Percentiles rank a stretch among this genome's conserved stretches.
These are phyloP conservation scores for Fusarium sambucinum DNA, from an alignment of 2,329 filamentous ascomycete genomes.

Conservation along the genomic window DNA sequence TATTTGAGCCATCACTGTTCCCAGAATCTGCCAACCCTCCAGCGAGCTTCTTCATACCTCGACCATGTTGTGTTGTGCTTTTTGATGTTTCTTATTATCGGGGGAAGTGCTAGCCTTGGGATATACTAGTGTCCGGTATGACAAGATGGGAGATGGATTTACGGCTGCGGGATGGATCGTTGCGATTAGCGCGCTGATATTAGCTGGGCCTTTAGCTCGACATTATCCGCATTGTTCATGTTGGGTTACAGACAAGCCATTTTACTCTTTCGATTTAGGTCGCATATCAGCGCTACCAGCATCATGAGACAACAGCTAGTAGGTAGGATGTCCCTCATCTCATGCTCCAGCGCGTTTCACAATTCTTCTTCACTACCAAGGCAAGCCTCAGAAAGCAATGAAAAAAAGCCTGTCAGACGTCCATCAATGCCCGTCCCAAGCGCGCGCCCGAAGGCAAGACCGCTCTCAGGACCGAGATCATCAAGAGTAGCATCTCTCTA, in stretches of 20 bases:
- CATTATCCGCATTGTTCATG: not conserved
- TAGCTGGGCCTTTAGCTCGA: not conserved
- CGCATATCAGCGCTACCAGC: too few relatives aligned
- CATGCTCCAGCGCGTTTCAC: not conserved
- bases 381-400: conserved; percentile 63
- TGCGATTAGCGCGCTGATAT: not conserved
- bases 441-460: conserved; percentile 81
- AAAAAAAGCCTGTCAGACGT: conserved; percentile 86
- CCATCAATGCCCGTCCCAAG: conserved; percentile 85
- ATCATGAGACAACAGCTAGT: too few relatives aligned
- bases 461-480: conserved; percentile 86
- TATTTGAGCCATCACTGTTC: not conserved
- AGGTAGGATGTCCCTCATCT: too few relatives aligned
- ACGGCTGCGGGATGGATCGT: conserved; percentile 1
- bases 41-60: accelerated
- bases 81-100: not conserved
- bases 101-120: not conserved
- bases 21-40: not conserved
- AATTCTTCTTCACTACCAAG: conserved; percentile 66
- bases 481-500: conserved; percentile 81
- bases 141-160: conserved; percentile 1
- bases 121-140: not conserved
- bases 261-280: too few relatives aligned
- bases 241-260: too few relatives aligned
- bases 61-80: not conserved